These are phyloP conservation scores for Chrysopogon serrulatus DNA, from an alignment of 176 grass and related monocot genomes.

Conservation along the genomic window DNA sequence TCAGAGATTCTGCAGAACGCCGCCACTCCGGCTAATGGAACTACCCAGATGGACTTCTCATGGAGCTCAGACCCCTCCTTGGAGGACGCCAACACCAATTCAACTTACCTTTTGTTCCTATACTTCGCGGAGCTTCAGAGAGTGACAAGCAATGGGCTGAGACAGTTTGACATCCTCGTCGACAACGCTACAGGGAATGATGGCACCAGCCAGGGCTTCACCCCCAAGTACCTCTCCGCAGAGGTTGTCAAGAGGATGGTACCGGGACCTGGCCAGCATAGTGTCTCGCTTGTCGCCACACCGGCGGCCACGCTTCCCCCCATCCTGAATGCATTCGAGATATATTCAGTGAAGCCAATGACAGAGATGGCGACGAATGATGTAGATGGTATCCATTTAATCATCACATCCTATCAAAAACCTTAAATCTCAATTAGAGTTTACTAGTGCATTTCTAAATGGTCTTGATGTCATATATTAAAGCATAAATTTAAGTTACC, in stretches of 20 bases:
- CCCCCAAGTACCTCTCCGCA: slow-evolving; percentile 21
- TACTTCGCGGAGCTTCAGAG: slow-evolving; percentile 42
- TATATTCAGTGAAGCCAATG: slow-evolving; percentile 20
- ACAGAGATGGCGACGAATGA: neutral
- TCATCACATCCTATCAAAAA: neutral
- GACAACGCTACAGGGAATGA: neutral
- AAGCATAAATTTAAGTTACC: neutral
- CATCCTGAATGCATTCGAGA: slow-evolving; percentile 35
- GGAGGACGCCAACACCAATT: neutral
- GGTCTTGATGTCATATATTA: neutral
- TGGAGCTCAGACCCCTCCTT: slow-evolving; percentile 11
- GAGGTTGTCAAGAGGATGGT: neutral
- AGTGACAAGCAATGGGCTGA: neutral
- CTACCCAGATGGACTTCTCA: slow-evolving; percentile 2
- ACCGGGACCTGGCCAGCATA: neutral
- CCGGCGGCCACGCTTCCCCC: slow-evolving; percentile 22
- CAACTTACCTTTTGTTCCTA: slow-evolving; percentile 31
- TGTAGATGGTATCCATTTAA: neutral
- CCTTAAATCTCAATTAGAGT: neutral
- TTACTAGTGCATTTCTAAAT: neutral
- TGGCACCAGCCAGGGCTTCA: neutral
- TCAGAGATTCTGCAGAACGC: slow-evolving; percentile 28
- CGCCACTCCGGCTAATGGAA: slow-evolving; percentile 19
- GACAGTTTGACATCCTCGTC: slow-evolving; percentile 24
- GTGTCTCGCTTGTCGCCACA: slow-evolving; percentile 26